Evolutionary conservation across 768 basidiomycete species (phyloP), one percentile per base, ranked within the genome.

Genomic region (Kwoniella europaea): DNA sequence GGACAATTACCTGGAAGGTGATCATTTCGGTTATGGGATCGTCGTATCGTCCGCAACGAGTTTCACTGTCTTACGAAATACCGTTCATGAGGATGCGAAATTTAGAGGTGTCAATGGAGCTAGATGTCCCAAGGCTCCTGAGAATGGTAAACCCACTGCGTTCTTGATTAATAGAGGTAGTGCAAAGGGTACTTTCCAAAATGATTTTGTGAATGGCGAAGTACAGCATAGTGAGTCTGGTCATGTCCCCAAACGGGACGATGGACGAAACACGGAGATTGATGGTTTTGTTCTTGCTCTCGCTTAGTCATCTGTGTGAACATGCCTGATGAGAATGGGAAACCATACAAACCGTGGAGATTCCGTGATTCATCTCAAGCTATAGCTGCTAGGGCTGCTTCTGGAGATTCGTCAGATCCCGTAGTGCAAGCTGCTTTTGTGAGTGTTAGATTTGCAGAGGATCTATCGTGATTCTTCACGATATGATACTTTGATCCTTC

Each of bases 181-280:
- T 65, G 76, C 82, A 0, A 74, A 77, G 65, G 82, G 83, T 5
- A 75, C 65, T 10, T 83, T 83, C 54, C 84, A 84, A 55, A 66
- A 78, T 2, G 82, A 84, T 10, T 84, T 84, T 68, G 81, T 82
- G 27, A 84, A 84, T 71, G 84, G 84, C 42, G 82, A 84, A 71
- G 82, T 84, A 10, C 83, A 84, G 73, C 80, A 82, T 73, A 78
- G 84, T 84, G 53, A 71, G 83, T 73, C 7, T 35, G 35, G 35
- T 35, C 4, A 35, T 35, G 35, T 4, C 3, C 7, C 35, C 35
- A 6, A 35, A 35, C 4, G 35, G 3, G 6, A 35, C 35, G 35
- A 35, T 7, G 35, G 35, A 35, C 35, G 35, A 35, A 35, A 7
- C 7, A 35, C 6, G 35, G 6, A 35, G 35, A 35, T 6, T 35